These are phyloP conservation scores for Cutaneotrichosporon sp. DNA, from an alignment of 1,284 basidiomycete genomes.

Conservation along the genomic window DNA sequence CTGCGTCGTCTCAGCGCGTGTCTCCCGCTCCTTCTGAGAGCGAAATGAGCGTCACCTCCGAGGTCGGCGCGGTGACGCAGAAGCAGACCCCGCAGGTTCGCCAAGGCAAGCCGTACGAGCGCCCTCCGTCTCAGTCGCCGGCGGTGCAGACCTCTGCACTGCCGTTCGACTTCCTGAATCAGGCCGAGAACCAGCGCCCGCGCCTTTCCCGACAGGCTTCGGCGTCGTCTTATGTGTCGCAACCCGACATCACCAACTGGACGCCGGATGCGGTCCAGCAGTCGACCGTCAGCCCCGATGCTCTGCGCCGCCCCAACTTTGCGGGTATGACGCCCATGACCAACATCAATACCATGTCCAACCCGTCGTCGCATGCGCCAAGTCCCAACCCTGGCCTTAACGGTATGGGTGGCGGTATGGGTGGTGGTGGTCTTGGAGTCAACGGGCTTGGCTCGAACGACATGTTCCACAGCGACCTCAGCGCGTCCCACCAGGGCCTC, in stretches of 20 bases:
- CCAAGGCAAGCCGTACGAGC: slow-evolving; percentile 46
- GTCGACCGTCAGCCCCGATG: slow-evolving; percentile 42
- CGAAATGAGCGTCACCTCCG: slow-evolving; percentile 45
- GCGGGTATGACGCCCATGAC: slow-evolving; percentile 19
- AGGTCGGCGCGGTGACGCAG: slow-evolving; percentile 45
- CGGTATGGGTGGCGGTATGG: slow-evolving; percentile 18
- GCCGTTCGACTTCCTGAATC: slow-evolving; percentile 31
- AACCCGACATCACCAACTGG: slow-evolving; percentile 24
- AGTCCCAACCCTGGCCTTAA: slow-evolving; percentile 12
- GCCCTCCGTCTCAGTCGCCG: slow-evolving; percentile 42
- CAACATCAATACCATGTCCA: slow-evolving; percentile 26
- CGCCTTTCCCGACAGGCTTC: slow-evolving; percentile 35
- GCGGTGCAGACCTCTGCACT: slow-evolving; percentile 27
- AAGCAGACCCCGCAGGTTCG: slow-evolving; percentile 45
- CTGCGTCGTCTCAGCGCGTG: slow-evolving; percentile 41
- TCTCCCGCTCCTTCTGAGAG: slow-evolving; percentile 47
- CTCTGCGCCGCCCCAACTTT: slow-evolving; percentile 42
- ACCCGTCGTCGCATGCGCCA: slow-evolving; percentile 21
- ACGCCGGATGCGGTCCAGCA: slow-evolving; percentile 21
- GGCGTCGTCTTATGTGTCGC: slow-evolving; percentile 29
- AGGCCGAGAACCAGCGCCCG: slow-evolving; percentile 20
- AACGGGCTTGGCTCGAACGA: slow-evolving; percentile 11
- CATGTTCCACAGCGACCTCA: slow-evolving; percentile 19
- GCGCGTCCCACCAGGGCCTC: slow-evolving; percentile 6
- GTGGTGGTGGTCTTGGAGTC: slow-evolving; percentile 8